A percentile compares a stretch with the other conserved stretches of the same genome.
Conservation (phyloP, 192 early-diverging fungal species). For the Oehlia diaphana region DNA sequence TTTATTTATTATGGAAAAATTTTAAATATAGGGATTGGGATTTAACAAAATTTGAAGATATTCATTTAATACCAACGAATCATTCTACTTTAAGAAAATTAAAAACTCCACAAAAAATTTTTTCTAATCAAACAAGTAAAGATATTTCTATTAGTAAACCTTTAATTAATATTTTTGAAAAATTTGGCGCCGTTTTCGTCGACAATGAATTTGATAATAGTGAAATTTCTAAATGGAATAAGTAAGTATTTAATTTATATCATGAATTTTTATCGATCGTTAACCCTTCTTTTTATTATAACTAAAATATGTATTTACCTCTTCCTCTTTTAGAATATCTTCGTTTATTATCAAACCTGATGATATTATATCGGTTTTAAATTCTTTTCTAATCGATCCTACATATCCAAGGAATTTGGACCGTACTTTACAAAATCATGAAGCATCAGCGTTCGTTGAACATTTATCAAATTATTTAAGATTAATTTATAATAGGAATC, state of each 20-base stretch:
- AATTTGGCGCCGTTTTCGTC: neutral
- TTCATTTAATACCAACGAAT: slow-evolving; percentile 1
- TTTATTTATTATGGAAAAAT: neutral
- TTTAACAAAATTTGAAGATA: neutral
- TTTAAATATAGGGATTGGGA: neutral
- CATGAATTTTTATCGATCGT: no score
- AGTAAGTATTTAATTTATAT: neutral
- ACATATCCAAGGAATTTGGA: neutral
- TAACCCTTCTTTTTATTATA: neutral
- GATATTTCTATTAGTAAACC: neutral
- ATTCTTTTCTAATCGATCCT: neutral
- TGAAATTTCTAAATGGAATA: neutral
- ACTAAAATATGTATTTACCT: neutral
- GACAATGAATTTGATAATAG: neutral
- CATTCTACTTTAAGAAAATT: neutral
- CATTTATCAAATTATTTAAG: slow-evolving; percentile 3
- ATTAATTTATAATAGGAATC: neutral
- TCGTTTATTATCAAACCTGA: neutral
- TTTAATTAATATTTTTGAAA: neutral
- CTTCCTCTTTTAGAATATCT: neutral
- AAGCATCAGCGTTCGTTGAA: neutral
- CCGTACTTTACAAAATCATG: neutral
- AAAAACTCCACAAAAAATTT: neutral
- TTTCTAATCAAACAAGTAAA: neutral
- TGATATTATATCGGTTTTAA: neutral